A percentile compares a stretch with the other conserved stretches of the same genome.
These are phyloP conservation scores for Heterobasidion irregulare DNA, from an alignment of 1,284 basidiomycete genomes.

Conservation along the genomic window DNA sequence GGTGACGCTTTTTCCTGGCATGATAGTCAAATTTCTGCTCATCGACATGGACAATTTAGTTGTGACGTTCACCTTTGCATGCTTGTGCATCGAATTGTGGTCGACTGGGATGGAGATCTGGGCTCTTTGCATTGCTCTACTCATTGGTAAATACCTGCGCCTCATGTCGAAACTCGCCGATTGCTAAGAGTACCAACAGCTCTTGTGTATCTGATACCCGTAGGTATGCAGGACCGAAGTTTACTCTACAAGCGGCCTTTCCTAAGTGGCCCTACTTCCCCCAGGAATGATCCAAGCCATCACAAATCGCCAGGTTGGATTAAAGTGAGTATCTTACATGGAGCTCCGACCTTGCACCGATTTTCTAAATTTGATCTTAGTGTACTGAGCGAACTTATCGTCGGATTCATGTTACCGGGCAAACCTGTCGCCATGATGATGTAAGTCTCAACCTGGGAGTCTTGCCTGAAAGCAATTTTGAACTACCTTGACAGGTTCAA, in stretches of 20 bases:
- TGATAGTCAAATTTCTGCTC: background rate
- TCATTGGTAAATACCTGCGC: slow-evolving; percentile 20
- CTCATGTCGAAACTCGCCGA: background rate
- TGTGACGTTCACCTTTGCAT: slow-evolving; percentile 50
- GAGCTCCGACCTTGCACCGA: background rate
- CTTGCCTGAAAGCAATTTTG: background rate
- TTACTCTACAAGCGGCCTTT: background rate
- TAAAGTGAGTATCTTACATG: slow-evolving; percentile 19
- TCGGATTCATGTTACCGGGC: slow-evolving; percentile 44
- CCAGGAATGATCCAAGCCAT: slow-evolving; percentile 37
- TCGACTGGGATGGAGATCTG: slow-evolving; percentile 58
- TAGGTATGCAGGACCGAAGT: slow-evolving; percentile 20
- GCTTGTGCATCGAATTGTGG: slow-evolving; percentile 64
- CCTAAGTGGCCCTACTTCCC: background rate
- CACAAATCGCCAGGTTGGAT: slow-evolving; percentile 30
- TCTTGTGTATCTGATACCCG: slow-evolving; percentile 43
- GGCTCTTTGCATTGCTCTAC: slow-evolving; percentile 37
- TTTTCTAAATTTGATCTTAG: slow-evolving; percentile 5
- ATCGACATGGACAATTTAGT: slow-evolving; percentile 16
- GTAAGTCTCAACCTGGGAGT: slow-evolving; percentile 27
- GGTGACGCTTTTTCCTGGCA: slow-evolving; percentile 11
- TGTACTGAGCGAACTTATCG: slow-evolving; percentile 43
- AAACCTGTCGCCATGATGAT: slow-evolving; percentile 54
- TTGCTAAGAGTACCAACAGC: slow-evolving; percentile 29
- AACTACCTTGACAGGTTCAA: background rate